A percentile compares a stretch with the other conserved stretches of the same genome.
Conservation (phyloP, 805 yeast genomes). For the Myxozyma sirexii region DNA sequence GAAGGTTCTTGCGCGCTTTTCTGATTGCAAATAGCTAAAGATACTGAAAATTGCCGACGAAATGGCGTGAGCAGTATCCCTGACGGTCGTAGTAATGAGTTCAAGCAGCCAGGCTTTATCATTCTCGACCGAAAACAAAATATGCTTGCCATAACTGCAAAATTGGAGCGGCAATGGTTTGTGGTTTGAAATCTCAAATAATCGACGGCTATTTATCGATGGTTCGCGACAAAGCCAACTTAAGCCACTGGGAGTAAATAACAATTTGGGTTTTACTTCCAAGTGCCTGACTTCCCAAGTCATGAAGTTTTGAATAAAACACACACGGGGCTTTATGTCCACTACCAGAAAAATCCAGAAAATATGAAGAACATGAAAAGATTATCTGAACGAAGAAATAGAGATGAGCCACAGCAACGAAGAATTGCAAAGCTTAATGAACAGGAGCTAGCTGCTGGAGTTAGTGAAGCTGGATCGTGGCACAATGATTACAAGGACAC, state of each 20-base stretch:
- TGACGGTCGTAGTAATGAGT: neutral
- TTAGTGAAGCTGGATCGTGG: conserved; percentile 76
- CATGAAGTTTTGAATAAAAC: too few relatives aligned
- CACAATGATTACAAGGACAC: conserved; percentile 80
- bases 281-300: too few relatives aligned
- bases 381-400: conserved; percentile 1
- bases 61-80: neutral
- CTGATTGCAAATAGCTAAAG: neutral
- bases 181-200: too few relatives aligned
- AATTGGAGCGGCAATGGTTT: too few relatives aligned
- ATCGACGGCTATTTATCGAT: too few relatives aligned
- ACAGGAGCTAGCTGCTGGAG: conserved; percentile 64
- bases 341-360: neutral
- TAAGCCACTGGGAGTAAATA: neutral
- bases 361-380: conserved; percentile 5
- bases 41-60: neutral
- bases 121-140: neutral
- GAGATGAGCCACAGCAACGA: conserved; percentile 14
- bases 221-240: too few relatives aligned
- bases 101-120: neutral
- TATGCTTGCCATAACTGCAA: neutral
- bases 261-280: conserved; percentile 2
- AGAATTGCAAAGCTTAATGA: conserved; percentile 48
- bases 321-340: too few relatives aligned
- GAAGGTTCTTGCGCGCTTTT: neutral